Evolutionary conservation across 192 early-diverging fungal genomes (phyloP).

Genomic region (Coemansia sp.): DNA sequence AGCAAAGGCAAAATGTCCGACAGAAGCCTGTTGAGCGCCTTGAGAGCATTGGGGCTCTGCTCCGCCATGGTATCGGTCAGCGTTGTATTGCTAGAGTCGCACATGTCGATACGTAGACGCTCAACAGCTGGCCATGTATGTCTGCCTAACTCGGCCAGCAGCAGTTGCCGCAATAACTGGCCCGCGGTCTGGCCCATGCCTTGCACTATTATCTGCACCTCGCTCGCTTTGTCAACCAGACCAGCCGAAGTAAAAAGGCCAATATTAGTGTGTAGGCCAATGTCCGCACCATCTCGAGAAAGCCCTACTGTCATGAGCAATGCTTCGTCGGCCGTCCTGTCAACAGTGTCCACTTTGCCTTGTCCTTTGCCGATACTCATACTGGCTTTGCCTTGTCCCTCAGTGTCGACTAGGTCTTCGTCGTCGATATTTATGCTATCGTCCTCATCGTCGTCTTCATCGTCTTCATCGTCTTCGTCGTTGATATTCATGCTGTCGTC

Average conservation of each 20-base stretch:
- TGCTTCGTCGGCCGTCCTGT: too few species aligned
- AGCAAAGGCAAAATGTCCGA: constrained; percentile 4
- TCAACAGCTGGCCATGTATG: background rate
- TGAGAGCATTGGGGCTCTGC: background rate
- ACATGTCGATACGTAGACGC: background rate
- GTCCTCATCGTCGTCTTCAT: too few species aligned
- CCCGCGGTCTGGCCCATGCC: constrained; percentile 1
- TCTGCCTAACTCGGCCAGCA: background rate
- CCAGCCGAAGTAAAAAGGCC: background rate
- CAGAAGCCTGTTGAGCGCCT: constrained; percentile 4
- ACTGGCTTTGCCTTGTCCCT: too few species aligned
- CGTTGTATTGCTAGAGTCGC: background rate
- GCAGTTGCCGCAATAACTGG: background rate
- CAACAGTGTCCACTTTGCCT: too few species aligned
- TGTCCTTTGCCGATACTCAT: too few species aligned
- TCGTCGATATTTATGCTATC: too few species aligned
- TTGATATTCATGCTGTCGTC: too few species aligned
- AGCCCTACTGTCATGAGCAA: too few species aligned
- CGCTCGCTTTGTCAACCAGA: background rate
- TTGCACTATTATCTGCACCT: constrained; percentile 2
- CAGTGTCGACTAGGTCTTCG: too few species aligned
- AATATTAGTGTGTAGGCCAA: background rate
- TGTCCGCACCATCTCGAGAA: background rate
- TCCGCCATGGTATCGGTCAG: background rate
- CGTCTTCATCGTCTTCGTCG: too few species aligned